These are phyloP conservation scores for Beta macrorhiza DNA, from an alignment of 179 eudicot genomes.

Conservation along the genomic window DNA sequence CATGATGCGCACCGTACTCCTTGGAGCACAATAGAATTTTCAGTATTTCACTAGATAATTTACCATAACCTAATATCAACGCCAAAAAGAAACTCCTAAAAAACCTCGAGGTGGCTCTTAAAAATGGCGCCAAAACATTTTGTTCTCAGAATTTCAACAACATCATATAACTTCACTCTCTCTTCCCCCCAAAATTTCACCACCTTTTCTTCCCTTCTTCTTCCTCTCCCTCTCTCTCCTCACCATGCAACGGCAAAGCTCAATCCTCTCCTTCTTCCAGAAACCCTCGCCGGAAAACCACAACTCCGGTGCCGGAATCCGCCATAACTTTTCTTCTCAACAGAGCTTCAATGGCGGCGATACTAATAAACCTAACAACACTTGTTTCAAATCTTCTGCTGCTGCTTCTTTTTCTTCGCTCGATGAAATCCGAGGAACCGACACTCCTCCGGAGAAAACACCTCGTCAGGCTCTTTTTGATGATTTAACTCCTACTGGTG, in stretches of 20 bases:
- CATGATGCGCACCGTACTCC: too few species aligned
- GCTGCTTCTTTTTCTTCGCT: not conserved
- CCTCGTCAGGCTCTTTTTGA: constrained; percentile 54
- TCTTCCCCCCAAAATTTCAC: too few species aligned
- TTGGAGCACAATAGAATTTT: too few species aligned
- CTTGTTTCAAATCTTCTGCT: not conserved
- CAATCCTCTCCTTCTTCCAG: constrained; percentile 75
- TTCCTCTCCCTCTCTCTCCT: not conserved
- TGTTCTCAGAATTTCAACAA: not conserved
- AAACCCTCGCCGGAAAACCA: constrained; percentile 52
- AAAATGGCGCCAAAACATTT: constrained; percentile 16
- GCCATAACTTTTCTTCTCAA: not conserved
- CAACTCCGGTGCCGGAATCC: constrained; percentile 28
- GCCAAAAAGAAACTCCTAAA: too few species aligned
- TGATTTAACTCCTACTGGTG: constrained; percentile 37
- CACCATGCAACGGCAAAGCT: constrained; percentile 70
- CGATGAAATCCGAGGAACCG: constrained; percentile 54
- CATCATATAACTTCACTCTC: not conserved
- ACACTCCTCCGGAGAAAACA: constrained; percentile 92
- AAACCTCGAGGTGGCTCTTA: too few species aligned
- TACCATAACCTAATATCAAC: too few species aligned
- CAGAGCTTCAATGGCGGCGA: constrained; percentile 22
- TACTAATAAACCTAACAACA: constrained; percentile 16
- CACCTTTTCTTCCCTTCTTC: not conserved
- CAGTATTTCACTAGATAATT: too few species aligned